Conservation (phyloP, 2,329 filamentous ascomycete species). For the Diatrype stigma region DNA sequence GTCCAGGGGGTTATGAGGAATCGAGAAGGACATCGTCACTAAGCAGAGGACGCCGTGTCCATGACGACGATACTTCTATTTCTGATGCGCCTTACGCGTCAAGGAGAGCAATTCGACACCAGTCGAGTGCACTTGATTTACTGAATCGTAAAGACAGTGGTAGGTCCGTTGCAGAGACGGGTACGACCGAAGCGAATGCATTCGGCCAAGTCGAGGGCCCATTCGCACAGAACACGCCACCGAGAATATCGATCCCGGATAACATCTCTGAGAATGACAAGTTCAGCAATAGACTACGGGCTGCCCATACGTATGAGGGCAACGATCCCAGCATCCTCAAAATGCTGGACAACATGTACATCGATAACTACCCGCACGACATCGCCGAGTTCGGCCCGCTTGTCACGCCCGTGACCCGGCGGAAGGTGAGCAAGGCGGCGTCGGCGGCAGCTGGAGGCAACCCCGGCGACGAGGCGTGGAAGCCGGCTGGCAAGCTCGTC, state of each 20-base stretch:
- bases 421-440: conserved; percentile 42
- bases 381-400: conserved; percentile 72
- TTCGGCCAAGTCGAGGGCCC: conserved; percentile 58
- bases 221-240: conserved; percentile 36
- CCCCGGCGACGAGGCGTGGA: conserved; percentile 64
- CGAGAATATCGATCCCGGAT: conserved; percentile 30
- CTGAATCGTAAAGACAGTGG: conserved; percentile 56
- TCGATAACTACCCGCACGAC: conserved; percentile 64
- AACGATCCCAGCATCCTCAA: conserved; percentile 66
- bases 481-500: conserved; percentile 76
- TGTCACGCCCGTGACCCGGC: conserved; percentile 63
- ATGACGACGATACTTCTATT: conserved; percentile 32
- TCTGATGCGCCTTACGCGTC: conserved; percentile 39
- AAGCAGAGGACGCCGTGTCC: conserved; percentile 19
- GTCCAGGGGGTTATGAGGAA: conserved; percentile 31
- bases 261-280: conserved; percentile 26
- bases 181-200: conserved; percentile 55
- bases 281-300: conserved; percentile 45
- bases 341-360: conserved; percentile 81
- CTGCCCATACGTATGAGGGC: conserved; percentile 80
- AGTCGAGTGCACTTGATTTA: conserved; percentile 56
- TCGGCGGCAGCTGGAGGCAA: conserved; percentile 38
- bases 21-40: conserved; percentile 33
- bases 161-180: conserved; percentile 55
- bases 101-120: conserved; percentile 48